Evolutionary conservation across 73 alveolate species (phyloP).

Genomic region (Diophrys appendiculata): DNA sequence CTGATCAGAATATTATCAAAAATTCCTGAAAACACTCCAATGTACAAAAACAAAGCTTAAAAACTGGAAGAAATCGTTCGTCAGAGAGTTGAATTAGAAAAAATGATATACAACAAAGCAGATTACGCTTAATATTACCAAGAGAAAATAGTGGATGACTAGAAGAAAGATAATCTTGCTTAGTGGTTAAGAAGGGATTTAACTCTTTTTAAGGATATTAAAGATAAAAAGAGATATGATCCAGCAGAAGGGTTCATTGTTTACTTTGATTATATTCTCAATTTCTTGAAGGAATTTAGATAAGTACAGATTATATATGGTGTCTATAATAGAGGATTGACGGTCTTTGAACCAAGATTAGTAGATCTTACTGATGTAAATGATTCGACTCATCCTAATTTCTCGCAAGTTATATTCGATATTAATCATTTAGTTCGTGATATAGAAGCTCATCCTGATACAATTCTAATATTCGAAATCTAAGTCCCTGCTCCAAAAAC

Average conservation of each 20-base stretch:
- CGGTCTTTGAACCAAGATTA: constrained; percentile 77
- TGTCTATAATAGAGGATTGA: constrained; percentile 73
- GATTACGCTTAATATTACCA: constrained; percentile 46
- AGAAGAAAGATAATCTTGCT: constrained; percentile 58
- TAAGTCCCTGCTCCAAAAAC: constrained; percentile 73
- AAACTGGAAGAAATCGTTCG: constrained; percentile 42
- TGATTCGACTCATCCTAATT: constrained; percentile 66
- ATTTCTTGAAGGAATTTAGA: constrained; percentile 69
- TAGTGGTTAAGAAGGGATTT: constrained; percentile 65
- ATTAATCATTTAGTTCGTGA: constrained; percentile 56
- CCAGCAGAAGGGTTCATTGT: constrained; percentile 64
- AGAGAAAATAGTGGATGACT: constrained; percentile 59
- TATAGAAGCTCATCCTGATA: constrained; percentile 71
- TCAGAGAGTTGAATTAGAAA: constrained; percentile 50
- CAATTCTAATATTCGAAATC: constrained; percentile 73
- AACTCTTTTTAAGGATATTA: constrained; percentile 63
- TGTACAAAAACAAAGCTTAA: constrained; percentile 35
- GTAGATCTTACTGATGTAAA: constrained; percentile 71
- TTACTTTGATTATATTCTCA: constrained; percentile 81
- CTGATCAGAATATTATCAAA: constrained; percentile 23
- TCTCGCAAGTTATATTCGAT: constrained; percentile 47
- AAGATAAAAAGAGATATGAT: constrained; percentile 56
- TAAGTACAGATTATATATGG: constrained; percentile 77
- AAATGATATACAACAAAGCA: constrained; percentile 47
- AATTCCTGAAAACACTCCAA: constrained; percentile 48